These are phyloP conservation scores for Ophiostoma himal-ulmi DNA, from an alignment of 2,329 filamentous ascomycete species.

Conservation along the genomic window DNA sequence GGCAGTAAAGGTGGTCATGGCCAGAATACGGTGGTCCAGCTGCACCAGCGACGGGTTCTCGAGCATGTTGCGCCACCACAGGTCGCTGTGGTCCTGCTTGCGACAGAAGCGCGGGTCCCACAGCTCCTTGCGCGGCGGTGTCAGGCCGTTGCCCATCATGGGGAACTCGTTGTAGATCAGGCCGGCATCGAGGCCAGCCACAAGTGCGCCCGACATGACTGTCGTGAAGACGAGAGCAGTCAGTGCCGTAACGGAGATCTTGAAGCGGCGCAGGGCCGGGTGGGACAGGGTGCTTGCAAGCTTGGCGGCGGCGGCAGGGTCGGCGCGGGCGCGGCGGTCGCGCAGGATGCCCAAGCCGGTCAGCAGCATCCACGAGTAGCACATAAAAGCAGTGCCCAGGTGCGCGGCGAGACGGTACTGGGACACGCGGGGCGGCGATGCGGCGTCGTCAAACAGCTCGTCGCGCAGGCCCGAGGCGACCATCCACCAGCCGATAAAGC, in stretches of 20 bases:
- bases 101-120: constrained; percentile 82
- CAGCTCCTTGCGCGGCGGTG: constrained; percentile 76
- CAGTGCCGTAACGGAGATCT: constrained; percentile 64
- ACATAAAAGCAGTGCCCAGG: constrained; percentile 81
- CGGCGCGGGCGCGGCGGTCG: constrained; percentile 62
- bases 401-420: constrained; percentile 92
- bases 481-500: constrained; percentile 99
- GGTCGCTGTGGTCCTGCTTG: constrained; percentile 67
- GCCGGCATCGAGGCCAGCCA: constrained; percentile 90
- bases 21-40: constrained; percentile 88
- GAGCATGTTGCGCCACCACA: constrained; percentile 96
- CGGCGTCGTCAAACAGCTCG: constrained; percentile 86
- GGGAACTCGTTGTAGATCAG: constrained; percentile 99
- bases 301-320: constrained; percentile 58
- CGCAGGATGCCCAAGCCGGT: constrained; percentile 81
- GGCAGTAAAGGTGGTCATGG: constrained; percentile 78
- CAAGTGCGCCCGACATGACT: constrained; percentile 86
- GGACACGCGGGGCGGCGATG: constrained; percentile 84
- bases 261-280: constrained; percentile 66
- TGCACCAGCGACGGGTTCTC: constrained; percentile 96
- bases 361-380: constrained; percentile 91
- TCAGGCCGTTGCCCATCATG: constrained; percentile 79
- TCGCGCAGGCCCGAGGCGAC: constrained; percentile 94
- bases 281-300: constrained; percentile 57
- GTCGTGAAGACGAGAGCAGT: constrained; percentile 76